These are phyloP conservation scores for Candida maris DNA, from an alignment of 805 yeast species.

Conservation along the genomic window DNA sequence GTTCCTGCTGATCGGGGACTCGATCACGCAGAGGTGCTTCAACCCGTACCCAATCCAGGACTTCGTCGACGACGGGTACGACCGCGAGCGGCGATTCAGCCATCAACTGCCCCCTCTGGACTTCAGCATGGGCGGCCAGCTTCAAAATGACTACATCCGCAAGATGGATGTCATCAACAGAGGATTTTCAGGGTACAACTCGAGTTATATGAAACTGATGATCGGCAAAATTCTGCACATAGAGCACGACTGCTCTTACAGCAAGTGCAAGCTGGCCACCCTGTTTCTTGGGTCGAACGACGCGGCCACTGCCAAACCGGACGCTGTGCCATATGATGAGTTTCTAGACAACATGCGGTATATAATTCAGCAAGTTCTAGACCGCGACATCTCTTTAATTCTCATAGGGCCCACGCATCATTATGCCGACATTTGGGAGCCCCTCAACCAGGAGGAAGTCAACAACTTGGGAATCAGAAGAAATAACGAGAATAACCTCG, in stretches of 20 bases:
- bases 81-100: conserved; percentile 1
- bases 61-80: conserved; percentile 19
- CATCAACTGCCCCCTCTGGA: conserved; percentile 4
- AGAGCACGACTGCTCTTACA: conserved; percentile 35
- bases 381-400: conserved; percentile 46
- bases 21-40: conserved; percentile 27
- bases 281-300: conserved; percentile 72
- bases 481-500: conserved; percentile 38
- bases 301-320: conserved; percentile 40
- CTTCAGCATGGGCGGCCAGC: conserved; percentile 23
- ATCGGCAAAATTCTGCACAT: conserved; percentile 47
- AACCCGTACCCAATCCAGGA: conserved; percentile 21
- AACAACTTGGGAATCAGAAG: conserved; percentile 35
- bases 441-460: conserved; percentile 28
- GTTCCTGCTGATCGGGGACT: conserved; percentile 28
- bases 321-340: conserved; percentile 51
- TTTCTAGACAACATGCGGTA: conserved; percentile 45
- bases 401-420: conserved; percentile 62
- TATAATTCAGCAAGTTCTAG: conserved; percentile 38
- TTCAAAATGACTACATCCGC: conserved; percentile 43
- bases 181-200: conserved; percentile 74
- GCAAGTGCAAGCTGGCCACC: conserved; percentile 16
- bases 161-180: conserved; percentile 63
- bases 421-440: conserved; percentile 41
- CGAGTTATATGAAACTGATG: conserved; percentile 52